Conservation (phyloP, 495 filamentous ascomycete species). For the Penicillium simplicissimum region DNA sequence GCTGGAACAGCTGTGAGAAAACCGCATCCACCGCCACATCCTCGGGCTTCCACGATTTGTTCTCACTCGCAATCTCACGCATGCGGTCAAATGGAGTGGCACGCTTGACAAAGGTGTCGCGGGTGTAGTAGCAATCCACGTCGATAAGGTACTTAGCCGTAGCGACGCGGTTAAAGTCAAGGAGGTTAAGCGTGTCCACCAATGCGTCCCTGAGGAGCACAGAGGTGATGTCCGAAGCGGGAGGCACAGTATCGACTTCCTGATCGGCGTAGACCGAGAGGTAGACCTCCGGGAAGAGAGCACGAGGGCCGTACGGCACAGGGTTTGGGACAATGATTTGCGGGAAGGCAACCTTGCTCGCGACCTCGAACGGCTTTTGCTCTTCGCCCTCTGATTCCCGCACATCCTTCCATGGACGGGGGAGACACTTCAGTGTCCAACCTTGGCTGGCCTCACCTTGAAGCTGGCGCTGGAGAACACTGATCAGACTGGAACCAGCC, state of each 20-base stretch:
- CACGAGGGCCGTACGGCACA: constrained; percentile 68
- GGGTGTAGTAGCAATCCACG: constrained; percentile 89
- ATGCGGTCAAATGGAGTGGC: constrained; percentile 89
- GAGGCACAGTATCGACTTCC: constrained; percentile 88
- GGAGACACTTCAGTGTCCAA: constrained; percentile 80
- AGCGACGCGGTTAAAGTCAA: constrained; percentile 88
- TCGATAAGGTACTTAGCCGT: constrained; percentile 90
- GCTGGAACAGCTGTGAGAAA: constrained; percentile 88
- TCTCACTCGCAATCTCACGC: constrained; percentile 63
- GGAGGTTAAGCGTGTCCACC: constrained; percentile 89
- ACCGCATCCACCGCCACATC: constrained; percentile 96
- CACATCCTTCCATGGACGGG: constrained; percentile 75
- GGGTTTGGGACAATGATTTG: constrained; percentile 70
- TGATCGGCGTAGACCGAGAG: constrained; percentile 90
- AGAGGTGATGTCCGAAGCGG: constrained; percentile 70
- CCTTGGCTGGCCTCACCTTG: constrained; percentile 65
- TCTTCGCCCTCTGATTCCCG: constrained; percentile 46
- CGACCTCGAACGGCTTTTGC: constrained; percentile 46
- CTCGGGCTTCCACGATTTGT: constrained; percentile 93
- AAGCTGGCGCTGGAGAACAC: constrained; percentile 81
- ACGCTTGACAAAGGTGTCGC: constrained; percentile 85
- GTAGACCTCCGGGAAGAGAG: constrained; percentile 88
- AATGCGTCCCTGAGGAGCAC: constrained; percentile 81
- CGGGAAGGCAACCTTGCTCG: constrained; percentile 73
- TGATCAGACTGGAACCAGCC: constrained; percentile 69